Evolutionary conservation across 2,329 filamentous ascomycete genomes (phyloP), one percentile per base, ranked within the genome.

Genomic region (Aspergillus tubingensis): DNA sequence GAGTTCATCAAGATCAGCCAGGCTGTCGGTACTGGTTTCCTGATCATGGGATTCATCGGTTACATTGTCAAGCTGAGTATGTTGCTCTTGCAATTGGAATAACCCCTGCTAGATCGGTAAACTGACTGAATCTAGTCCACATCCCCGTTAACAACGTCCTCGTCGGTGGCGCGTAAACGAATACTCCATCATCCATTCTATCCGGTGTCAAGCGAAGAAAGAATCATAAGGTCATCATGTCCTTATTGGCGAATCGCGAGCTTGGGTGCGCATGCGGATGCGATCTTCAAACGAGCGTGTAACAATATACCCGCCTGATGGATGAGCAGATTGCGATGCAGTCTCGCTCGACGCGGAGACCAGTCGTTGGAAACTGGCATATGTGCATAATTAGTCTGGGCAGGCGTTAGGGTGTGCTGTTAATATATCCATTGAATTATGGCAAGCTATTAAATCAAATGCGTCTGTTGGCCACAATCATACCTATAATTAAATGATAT

Each of bases 1-100:
- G 83, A 86, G 73, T 86, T 86, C 72, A 79, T 86, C 69, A 85
- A 85, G 74, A 86, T 86, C 72, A 83, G 81, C 65, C 84, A 86
- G 75, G 84, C 83, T 56, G 83, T 86, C 54, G 84, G 83, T 65
- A 83, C 85, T 71, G 84, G 84, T 2, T 86, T 86, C 74, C 72
- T 86, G 57, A 82, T 86, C 63, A 86, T 86, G 84, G 75, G 64
- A 11, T 74, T 82, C 53, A 86, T 85, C 67, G 84, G 84, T 62
- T 86, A 86, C 74, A 79, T 86, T 58, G 83, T 86, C 65, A 86
- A 86, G 77, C 74, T 86, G 74, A 85, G 83, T 85, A 70, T 65
- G 82, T 77, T 23, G 17, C 48, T 43, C 53, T 43, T 57, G 10
- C 30, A 3, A 25, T 19, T 25, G 19, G 44, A 11, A 13, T 13